Conservation (phyloP, 805 yeast genomes). For the Cyberlindnera mrakii region DNA sequence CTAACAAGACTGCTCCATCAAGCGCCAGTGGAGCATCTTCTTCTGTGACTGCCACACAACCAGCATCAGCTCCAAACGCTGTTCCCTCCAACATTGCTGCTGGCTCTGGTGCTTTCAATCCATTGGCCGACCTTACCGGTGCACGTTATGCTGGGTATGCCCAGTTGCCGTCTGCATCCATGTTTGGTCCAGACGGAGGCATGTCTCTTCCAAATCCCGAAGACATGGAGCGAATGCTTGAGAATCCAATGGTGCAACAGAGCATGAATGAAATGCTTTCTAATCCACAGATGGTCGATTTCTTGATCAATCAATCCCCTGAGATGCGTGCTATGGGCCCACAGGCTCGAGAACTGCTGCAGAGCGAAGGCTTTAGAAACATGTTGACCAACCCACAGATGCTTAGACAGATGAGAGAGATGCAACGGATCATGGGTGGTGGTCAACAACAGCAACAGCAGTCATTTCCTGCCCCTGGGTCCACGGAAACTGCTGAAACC, state of each 20-base stretch:
- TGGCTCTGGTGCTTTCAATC: slow-evolving; percentile 85
- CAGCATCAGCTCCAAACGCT: slow-evolving; percentile 40
- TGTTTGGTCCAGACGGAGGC: slow-evolving; percentile 96
- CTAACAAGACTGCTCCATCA: slow-evolving; percentile 30
- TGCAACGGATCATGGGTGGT: slow-evolving; percentile 45
- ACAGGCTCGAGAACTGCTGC: slow-evolving; percentile 78
- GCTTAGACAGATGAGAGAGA: slow-evolving; percentile 75
- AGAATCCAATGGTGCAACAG: slow-evolving; percentile 75
- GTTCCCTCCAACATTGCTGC: slow-evolving; percentile 81
- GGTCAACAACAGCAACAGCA: slow-evolving; percentile 16
- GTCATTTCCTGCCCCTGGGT: slow-evolving; percentile 48
- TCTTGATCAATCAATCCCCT: slow-evolving; percentile 75
- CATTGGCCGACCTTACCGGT: slow-evolving; percentile 87
- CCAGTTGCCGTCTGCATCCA: slow-evolving; percentile 77
- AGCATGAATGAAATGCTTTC: slow-evolving; percentile 75
- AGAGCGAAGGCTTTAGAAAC: slow-evolving; percentile 75
- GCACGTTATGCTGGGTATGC: slow-evolving; percentile 94
- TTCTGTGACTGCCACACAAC: slow-evolving; percentile 18
- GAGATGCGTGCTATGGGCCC: slow-evolving; percentile 85
- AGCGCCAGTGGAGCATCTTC: slow-evolving; percentile 38
- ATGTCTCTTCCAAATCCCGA: slow-evolving; percentile 66
- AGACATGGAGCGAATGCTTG: slow-evolving; percentile 69
- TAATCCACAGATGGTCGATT: slow-evolving; percentile 86
- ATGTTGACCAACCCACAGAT: slow-evolving; percentile 79
- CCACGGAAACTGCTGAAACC: slow-evolving; percentile 18